Evolutionary conservation across 106 monocot genomes (phyloP).

Genomic region (Phalaenopsis aphrodite): DNA sequence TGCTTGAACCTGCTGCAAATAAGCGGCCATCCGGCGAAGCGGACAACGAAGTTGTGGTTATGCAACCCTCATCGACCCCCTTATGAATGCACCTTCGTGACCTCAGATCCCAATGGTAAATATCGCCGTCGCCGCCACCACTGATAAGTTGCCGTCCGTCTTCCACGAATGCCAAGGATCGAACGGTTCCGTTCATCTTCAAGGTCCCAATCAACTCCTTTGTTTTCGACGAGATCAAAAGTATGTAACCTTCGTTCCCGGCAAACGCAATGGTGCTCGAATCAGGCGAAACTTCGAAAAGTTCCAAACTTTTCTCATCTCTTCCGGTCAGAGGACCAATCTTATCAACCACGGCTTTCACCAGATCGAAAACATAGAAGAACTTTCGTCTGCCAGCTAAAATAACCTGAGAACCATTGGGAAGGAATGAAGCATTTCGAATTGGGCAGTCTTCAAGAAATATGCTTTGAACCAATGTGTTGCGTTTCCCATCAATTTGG

Average conservation of each 20-base stretch:
- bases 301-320: constrained; percentile 81
- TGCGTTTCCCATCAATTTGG: constrained; percentile 81
- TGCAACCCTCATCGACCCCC: constrained; percentile 68
- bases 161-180: constrained; percentile 67
- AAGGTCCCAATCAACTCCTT: constrained; percentile 83
- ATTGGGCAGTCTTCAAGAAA: constrained; percentile 76
- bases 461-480: constrained; percentile 68
- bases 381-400: constrained; percentile 69
- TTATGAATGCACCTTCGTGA: constrained; percentile 72
- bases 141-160: constrained; percentile 58
- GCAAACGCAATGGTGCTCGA: constrained; percentile 77
- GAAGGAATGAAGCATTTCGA: constrained; percentile 68
- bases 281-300: constrained; percentile 84
- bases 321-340: constrained; percentile 69
- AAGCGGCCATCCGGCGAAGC: constrained; percentile 52
- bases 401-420: constrained; percentile 83
- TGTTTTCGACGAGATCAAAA: constrained; percentile 66
- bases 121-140: constrained; percentile 78
- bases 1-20: constrained; percentile 79
- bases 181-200: constrained; percentile 84
- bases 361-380: constrained; percentile 83
- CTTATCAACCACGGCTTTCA: constrained; percentile 57
- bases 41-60: constrained; percentile 48
- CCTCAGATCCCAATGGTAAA: constrained; percentile 91
- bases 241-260: constrained; percentile 80